A percentile compares a stretch with the other conserved stretches of the same genome.
phyloP scores from a whole-genome alignment of 2,329 filamentous ascomycete genomes.

The Harringtonia aguacate region DNA sequence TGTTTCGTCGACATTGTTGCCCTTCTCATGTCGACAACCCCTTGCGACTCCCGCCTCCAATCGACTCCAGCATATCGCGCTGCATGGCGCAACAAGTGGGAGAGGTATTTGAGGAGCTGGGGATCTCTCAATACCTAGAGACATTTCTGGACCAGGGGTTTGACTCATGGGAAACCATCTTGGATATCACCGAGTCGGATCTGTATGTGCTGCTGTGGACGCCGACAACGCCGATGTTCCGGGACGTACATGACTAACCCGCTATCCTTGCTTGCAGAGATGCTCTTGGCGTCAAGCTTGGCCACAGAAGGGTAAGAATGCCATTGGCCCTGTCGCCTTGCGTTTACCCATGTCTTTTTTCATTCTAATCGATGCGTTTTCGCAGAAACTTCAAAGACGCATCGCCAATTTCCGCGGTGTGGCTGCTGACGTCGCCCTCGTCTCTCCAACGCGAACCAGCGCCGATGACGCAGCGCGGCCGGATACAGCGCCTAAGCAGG shows the following conservation, averaged over 20 bases:
- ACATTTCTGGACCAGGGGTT: conserved; percentile 69
- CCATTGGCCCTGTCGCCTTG: too few species aligned
- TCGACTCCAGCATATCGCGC: neutral
- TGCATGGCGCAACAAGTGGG: conserved; percentile 53
- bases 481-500: conserved; percentile 23
- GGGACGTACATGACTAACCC: too few species aligned
- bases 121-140: conserved; percentile 66
- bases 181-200: conserved; percentile 77
- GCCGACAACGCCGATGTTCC: too few species aligned
- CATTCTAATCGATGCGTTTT: too few species aligned
- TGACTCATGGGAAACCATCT: conserved; percentile 72
- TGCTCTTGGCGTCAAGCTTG: conserved; percentile 65
- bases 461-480: conserved; percentile 45
- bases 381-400: conserved; percentile 74
- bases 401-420: conserved; percentile 65
- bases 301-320: conserved; percentile 65
- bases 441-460: conserved; percentile 35
- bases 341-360: too few species aligned
- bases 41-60: neutral
- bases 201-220: conserved; percentile 58
- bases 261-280: too few species aligned
- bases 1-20: too few species aligned
- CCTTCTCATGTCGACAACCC: neutral
- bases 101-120: conserved; percentile 61
- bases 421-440: conserved; percentile 41